Conservation (phyloP, 176 grass and related monocot species). For the Tillandsia leiboldiana region DNA sequence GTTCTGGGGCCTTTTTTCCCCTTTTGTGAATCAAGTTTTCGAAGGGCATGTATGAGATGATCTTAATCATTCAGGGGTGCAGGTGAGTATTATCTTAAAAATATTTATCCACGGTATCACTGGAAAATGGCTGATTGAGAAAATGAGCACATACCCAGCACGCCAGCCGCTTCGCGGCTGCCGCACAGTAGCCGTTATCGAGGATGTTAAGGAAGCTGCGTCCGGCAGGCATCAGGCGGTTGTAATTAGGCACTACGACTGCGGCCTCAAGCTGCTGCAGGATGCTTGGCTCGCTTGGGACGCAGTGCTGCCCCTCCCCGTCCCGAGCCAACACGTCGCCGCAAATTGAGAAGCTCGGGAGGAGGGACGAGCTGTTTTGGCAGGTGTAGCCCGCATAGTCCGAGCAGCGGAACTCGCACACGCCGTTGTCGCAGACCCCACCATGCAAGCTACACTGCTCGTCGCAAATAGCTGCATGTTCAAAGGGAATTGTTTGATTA, state of each 20-base stretch:
- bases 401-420: slow-evolving; percentile 96
- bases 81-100: not conserved
- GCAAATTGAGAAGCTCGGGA: slow-evolving; percentile 82
- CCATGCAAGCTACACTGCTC: slow-evolving; percentile 99
- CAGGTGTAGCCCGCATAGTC: slow-evolving; percentile 99
- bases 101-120: not conserved
- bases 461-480: slow-evolving; percentile 76
- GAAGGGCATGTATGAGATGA: not conserved
- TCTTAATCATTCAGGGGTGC: not conserved
- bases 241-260: slow-evolving; percentile 93
- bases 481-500: slow-evolving; percentile 4
- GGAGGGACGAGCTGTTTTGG: slow-evolving; percentile 80
- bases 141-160: slow-evolving; percentile 63
- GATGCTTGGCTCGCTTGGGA: slow-evolving; percentile 86
- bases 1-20: too few species aligned
- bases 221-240: slow-evolving; percentile 87
- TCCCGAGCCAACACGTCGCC: slow-evolving; percentile 82
- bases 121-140: not conserved
- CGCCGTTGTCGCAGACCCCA: slow-evolving; percentile 93
- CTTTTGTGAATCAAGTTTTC: too few species aligned
- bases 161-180: slow-evolving; percentile 83
- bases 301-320: slow-evolving; percentile 83
- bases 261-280: slow-evolving; percentile 91
- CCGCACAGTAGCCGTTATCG: slow-evolving; percentile 86
- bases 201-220: slow-evolving; percentile 78